Percentiles rank a stretch among this genome's conserved stretches.
Evolutionary conservation across 768 basidiomycete species (phyloP).

Genomic region (Stropharia rugosoannulata): DNA sequence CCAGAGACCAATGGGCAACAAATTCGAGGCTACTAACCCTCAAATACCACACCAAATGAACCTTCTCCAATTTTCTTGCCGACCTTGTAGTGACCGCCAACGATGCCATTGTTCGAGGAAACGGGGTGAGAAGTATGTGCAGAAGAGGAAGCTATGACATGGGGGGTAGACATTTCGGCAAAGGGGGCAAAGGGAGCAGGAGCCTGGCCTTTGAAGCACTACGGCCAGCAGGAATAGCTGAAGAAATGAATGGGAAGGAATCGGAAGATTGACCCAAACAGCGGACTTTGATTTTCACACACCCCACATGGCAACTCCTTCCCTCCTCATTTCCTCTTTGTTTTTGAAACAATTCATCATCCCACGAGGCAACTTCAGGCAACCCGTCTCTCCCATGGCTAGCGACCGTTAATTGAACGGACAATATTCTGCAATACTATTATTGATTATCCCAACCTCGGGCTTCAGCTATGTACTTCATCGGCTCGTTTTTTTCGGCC

Average conservation of each 20-base stretch:
- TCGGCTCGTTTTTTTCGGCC: too few relatives aligned
- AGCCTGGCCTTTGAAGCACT: slow-evolving; percentile 13
- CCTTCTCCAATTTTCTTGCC: slow-evolving; percentile 99
- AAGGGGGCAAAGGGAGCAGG: slow-evolving; percentile 7
- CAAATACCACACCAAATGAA: slow-evolving; percentile 97
- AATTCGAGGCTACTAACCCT: slow-evolving; percentile 53
- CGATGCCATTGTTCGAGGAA: slow-evolving; percentile 69
- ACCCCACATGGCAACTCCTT: slow-evolving; percentile 20
- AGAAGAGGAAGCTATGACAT: slow-evolving; percentile 81
- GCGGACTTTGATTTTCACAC: slow-evolving; percentile 26
- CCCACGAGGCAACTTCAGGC: neutral
- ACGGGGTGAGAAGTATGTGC: slow-evolving; percentile 65
- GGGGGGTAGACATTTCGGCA: slow-evolving; percentile 71
- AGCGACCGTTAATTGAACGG: too few relatives aligned
- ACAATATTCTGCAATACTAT: too few relatives aligned
- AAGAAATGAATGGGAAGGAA: slow-evolving; percentile 22
- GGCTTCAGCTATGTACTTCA: too few relatives aligned
- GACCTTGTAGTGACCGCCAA: slow-evolving; percentile 81
- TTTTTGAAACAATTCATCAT: slow-evolving; percentile 13
- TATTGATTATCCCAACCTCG: too few relatives aligned
- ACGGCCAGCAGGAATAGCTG: slow-evolving; percentile 21
- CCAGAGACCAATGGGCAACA: neutral
- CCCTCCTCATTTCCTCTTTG: slow-evolving; percentile 7
- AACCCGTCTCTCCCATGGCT: neutral
- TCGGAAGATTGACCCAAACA: slow-evolving; percentile 22